A percentile compares a stretch with the other conserved stretches of the same genome.
These are phyloP conservation scores for Pseudogymnoascus sp. DNA, from an alignment of 2,329 filamentous ascomycete genomes.

Conservation along the genomic window DNA sequence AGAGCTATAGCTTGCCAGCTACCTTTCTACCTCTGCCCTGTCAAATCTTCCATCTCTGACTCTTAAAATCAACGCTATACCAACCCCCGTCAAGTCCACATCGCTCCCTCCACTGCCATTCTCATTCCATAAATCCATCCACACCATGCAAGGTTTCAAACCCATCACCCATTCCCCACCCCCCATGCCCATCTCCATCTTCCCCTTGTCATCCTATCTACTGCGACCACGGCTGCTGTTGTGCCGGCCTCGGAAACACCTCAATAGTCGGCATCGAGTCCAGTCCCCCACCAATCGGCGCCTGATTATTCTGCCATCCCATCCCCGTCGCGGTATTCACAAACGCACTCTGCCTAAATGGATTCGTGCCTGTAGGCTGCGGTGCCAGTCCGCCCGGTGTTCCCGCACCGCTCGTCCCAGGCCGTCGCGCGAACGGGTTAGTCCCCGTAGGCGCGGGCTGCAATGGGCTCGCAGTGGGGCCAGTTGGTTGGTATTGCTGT, in stretches of 20 bases:
- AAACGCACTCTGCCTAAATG: slow-evolving; percentile 86
- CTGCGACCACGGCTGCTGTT: slow-evolving; percentile 54
- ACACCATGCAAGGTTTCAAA: background rate
- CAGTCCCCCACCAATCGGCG: slow-evolving; percentile 72
- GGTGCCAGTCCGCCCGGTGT: slow-evolving; percentile 49
- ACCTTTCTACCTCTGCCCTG: background rate
- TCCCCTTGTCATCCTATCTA: slow-evolving; percentile 10
- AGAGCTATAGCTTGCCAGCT: slow-evolving; percentile 1
- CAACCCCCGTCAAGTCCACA: background rate
- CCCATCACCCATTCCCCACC: background rate
- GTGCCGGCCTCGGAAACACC: slow-evolving; percentile 75
- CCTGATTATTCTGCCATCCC: slow-evolving; percentile 76
- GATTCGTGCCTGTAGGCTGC: slow-evolving; percentile 86
- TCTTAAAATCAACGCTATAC: background rate
- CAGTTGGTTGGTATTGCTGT: slow-evolving; percentile 31
- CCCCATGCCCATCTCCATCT: background rate
- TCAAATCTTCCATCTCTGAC: background rate
- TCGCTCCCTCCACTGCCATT: background rate
- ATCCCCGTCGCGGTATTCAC: slow-evolving; percentile 82
- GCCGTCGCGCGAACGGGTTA: slow-evolving; percentile 60
- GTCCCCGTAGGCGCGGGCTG: slow-evolving; percentile 58
- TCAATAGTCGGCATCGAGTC: slow-evolving; percentile 73
- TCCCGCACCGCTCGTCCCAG: slow-evolving; percentile 22
- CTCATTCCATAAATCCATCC: background rate
- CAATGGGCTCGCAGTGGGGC: slow-evolving; percentile 42